phyloP scores from a whole-genome alignment of 192 early-diverging fungal species.

The Podila horticola region DNA sequence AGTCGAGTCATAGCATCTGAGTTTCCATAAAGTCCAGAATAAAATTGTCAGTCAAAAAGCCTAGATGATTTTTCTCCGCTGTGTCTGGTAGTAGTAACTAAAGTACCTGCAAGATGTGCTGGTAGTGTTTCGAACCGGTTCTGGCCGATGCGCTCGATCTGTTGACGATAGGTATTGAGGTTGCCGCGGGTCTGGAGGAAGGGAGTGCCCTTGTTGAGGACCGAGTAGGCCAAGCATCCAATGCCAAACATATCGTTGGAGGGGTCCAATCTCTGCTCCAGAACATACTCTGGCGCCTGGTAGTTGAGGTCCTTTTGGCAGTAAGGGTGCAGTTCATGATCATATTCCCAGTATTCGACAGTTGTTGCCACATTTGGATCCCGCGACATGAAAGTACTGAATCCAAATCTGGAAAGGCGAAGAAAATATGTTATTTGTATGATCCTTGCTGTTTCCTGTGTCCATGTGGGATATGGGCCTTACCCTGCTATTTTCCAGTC shows the following conservation, averaged over 20 bases:
- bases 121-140: constrained; percentile 60
- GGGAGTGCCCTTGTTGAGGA: constrained; percentile 74
- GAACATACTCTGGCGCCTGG: constrained; percentile 74
- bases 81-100: background rate
- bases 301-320: constrained; percentile 62
- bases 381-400: constrained; percentile 63
- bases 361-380: constrained; percentile 43
- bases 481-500: constrained; percentile 87
- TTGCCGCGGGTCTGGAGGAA: constrained; percentile 73
- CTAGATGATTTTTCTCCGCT: background rate
- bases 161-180: constrained; percentile 68
- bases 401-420: constrained; percentile 63
- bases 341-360: constrained; percentile 60
- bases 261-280: constrained; percentile 62
- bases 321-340: constrained; percentile 65
- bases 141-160: constrained; percentile 57
- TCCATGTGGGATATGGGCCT: background rate
- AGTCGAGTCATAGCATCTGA: constrained; percentile 62
- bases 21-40: too few species aligned
- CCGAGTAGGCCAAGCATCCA: constrained; percentile 79
- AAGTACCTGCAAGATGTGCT: constrained; percentile 59
- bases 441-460: background rate
- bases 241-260: constrained; percentile 83
- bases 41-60: background rate
- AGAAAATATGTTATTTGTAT: background rate